Evolutionary conservation across 495 filamentous ascomycete genomes (phyloP).

Genomic region (Geoglossum glabrum): DNA sequence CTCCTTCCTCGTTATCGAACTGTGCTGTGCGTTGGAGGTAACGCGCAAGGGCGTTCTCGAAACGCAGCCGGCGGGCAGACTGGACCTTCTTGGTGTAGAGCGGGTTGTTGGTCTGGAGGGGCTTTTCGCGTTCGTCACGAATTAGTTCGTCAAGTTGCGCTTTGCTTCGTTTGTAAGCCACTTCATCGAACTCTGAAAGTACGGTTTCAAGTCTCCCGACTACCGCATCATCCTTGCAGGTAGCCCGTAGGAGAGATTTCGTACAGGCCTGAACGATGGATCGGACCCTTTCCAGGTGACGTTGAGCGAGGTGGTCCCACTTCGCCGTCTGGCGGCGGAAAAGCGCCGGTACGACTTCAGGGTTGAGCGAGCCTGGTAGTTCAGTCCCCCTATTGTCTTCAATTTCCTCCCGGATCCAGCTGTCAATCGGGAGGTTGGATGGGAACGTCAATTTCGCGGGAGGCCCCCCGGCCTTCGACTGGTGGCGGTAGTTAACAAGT

Average conservation of each 20-base stretch:
- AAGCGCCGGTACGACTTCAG: constrained; percentile 10
- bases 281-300: constrained; percentile 4
- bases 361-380: constrained; percentile 6
- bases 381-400: background rate
- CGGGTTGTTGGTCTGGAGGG: constrained; percentile 10
- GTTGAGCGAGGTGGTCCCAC: constrained; percentile 6
- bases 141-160: background rate
- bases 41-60: constrained; percentile 8
- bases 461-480: background rate
- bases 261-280: background rate
- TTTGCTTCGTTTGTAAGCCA: background rate
- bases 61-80: constrained; percentile 6
- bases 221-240: background rate
- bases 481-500: background rate
- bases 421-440: background rate
- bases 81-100: constrained; percentile 4
- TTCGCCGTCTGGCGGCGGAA: constrained; percentile 9
- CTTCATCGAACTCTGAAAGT: constrained; percentile 2
- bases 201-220: background rate
- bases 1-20: background rate
- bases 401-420: background rate
- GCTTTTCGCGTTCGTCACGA: background rate
- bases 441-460: background rate
- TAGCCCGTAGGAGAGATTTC: background rate
- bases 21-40: background rate